These are phyloP conservation scores for Scenedesmus sp. DNA, from an alignment of 163 green algal genomes.

Conservation along the genomic window DNA sequence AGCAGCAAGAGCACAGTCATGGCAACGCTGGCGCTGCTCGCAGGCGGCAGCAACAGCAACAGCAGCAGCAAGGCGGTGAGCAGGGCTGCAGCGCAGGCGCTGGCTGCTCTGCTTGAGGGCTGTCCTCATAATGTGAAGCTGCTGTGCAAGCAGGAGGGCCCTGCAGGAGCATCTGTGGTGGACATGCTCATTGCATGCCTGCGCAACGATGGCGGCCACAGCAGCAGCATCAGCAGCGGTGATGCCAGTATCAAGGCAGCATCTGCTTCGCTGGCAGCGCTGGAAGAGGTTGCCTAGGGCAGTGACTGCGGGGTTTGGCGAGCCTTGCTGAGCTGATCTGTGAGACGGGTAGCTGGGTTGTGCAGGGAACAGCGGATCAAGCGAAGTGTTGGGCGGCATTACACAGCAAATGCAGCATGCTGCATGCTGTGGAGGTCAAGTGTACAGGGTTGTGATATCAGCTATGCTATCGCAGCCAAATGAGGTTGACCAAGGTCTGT, in stretches of 20 bases:
- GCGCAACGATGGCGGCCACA: neutral
- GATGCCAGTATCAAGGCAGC: neutral
- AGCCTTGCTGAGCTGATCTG: too few relatives aligned
- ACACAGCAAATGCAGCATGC: neutral
- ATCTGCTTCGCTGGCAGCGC: neutral
- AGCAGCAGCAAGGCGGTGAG: neutral
- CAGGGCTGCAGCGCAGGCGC: neutral
- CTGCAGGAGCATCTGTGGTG: neutral
- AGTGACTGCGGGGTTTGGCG: neutral
- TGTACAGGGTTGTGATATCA: neutral
- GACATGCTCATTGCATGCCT: constrained; percentile 1
- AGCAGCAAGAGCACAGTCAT: neutral
- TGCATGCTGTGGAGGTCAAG: neutral
- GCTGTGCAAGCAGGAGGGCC: neutral
- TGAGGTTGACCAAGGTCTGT: neutral
- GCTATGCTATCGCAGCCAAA: neutral
- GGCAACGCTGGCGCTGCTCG: neutral
- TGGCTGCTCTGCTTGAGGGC: neutral
- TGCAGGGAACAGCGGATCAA: neutral
- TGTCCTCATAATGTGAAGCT: neutral
- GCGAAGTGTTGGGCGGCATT: too few relatives aligned
- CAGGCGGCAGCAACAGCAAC: neutral
- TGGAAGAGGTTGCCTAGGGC: neutral
- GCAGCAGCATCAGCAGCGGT: neutral
- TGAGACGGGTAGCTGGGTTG: neutral